Base-by-base conservation (phyloP, 192 early-diverging fungal genomes). In the Podila verticillata region DNA sequence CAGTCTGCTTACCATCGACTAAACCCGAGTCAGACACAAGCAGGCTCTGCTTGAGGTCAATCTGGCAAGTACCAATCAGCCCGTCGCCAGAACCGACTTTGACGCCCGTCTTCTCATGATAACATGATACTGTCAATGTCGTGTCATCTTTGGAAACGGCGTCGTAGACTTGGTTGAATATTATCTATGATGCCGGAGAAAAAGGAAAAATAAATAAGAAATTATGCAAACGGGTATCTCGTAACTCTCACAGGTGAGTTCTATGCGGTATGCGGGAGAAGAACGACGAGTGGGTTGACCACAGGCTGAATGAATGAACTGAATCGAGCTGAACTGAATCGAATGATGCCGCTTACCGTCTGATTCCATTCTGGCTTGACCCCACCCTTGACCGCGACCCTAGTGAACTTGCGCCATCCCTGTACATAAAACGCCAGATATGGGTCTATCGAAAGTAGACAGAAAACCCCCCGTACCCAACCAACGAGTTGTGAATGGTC, bases 301-400 rank as follows among this genome's bases (percentile, higher is more conserved):
- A 39, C 7, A 39, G 3, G 17, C 12, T 12, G 39, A 44, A 44
- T 15, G 39, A 44, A 44, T 44, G 39, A 13, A 34, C 32, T 17
- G 39, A 15, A 44, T 44, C 17, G 13, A 17, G 39, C 13, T 17
- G 15, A 17, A 44, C 12, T 39, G 39, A 44, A 13, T 44, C 20
- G 51, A 31, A 39, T 32, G 39, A 26, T 22, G 13, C 7, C 30
- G 47, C 30, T 71, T 67, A 80, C 77, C 58, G 70, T 72, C 36
- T 80, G 77, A 48, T 80, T 72, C 77, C 77, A 80, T 28, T 57
- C 63, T 5, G 77, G 77, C 6, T 62, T 80, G 0, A 72, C 65
- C 9, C 77, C 77, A 39, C 77, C 77, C 20, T 80, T 80, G 70
- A 80, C 57, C 0, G 77, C 77, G 30, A 80, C 77, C 28, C 48